Conservation (phyloP, 176 grass and related monocot genomes). For the Eleusine indica region DNA sequence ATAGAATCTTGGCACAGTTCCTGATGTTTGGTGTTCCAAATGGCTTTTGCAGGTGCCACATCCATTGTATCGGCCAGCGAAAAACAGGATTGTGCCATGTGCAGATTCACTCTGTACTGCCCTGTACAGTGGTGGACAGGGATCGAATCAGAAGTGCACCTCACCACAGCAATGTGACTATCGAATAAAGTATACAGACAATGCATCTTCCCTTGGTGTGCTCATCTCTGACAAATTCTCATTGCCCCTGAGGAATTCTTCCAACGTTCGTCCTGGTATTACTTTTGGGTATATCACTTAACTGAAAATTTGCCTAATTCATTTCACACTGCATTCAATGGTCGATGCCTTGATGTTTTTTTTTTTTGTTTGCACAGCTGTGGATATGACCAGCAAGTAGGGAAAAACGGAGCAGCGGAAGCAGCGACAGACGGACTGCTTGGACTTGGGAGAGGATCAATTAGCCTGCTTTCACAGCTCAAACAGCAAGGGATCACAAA, state of each 20-base stretch:
- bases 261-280: conserved; percentile 52
- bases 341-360: neutral
- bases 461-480: conserved; percentile 75
- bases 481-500: conserved; percentile 85
- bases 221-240: conserved; percentile 65
- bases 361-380: conserved; percentile 55
- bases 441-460: conserved; percentile 70
- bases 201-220: conserved; percentile 70
- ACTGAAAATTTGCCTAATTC: conserved; percentile 2
- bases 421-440: conserved; percentile 71
- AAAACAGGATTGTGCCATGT: conserved; percentile 64
- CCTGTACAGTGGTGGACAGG: conserved; percentile 30
- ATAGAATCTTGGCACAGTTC: neutral
- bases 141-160: conserved; percentile 49
- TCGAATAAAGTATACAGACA: conserved; percentile 71
- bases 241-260: conserved; percentile 59
- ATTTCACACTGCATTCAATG: neutral
- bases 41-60: conserved; percentile 68
- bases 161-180: conserved; percentile 75
- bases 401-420: conserved; percentile 39
- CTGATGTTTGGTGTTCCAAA: conserved; percentile 31
- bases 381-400: conserved; percentile 84
- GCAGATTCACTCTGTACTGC: conserved; percentile 59
- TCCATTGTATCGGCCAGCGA: conserved; percentile 56
- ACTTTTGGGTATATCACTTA: conserved; percentile 62